Evolutionary conservation across 352 stramenopile species (phyloP).

Genomic region (Globisporangium acanthophoron): DNA sequence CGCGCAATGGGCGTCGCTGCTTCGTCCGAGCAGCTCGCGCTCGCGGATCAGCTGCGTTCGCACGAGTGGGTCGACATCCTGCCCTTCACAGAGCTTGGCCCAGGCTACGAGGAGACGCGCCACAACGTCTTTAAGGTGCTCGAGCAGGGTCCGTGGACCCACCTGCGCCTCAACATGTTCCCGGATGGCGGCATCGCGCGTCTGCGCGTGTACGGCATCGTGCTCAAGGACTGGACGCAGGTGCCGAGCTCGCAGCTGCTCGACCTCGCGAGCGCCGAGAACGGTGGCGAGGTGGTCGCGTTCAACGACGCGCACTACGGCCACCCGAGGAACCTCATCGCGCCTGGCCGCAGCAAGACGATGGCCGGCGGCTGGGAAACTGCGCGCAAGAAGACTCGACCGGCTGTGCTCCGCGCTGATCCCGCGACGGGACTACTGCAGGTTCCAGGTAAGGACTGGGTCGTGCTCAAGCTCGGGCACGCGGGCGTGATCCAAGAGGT

Average conservation of each 20-base stretch:
- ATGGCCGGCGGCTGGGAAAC: constrained; percentile 96
- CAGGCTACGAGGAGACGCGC: constrained; percentile 85
- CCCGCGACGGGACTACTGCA: constrained; percentile 37
- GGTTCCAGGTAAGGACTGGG: constrained; percentile 89
- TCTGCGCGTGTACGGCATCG: constrained; percentile 76
- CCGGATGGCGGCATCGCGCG: constrained; percentile 91
- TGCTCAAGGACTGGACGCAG: constrained; percentile 57
- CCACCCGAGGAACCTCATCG: constrained; percentile 90
- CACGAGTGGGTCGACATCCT: constrained; percentile 64
- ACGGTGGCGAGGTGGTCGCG: constrained; percentile 82
- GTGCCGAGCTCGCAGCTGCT: constrained; percentile 46
- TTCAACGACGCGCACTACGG: constrained; percentile 95
- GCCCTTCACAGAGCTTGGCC: constrained; percentile 35
- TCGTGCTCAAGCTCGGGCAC: constrained; percentile 88
- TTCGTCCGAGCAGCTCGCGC: constrained; percentile 26
- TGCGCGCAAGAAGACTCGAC: constrained; percentile 84
- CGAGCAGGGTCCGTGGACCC: constrained; percentile 59
- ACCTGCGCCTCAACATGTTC: constrained; percentile 91
- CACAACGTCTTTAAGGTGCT: constrained; percentile 78
- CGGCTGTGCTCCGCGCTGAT: constrained; percentile 57
- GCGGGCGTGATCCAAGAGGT: constrained; percentile 55
- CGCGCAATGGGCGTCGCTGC: constrained; percentile 52
- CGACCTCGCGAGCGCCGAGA: constrained; percentile 80
- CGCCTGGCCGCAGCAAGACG: constrained; percentile 75
- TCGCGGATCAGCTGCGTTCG: constrained; percentile 44